Evolutionary conservation across 1,284 basidiomycete species (phyloP).

Genomic region (Ustilago curta): DNA sequence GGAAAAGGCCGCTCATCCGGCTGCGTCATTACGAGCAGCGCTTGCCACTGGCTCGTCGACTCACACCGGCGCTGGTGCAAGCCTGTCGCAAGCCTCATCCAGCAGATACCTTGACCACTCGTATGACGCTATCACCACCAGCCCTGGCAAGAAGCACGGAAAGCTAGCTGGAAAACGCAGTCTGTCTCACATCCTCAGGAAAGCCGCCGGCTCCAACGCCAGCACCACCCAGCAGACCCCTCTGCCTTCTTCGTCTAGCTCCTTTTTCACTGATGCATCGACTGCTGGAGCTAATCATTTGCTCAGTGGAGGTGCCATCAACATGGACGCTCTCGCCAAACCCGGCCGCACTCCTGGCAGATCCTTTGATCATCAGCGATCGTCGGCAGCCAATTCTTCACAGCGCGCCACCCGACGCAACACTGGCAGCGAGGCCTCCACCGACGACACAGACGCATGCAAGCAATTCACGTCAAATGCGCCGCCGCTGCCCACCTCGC

Average conservation of each 20-base stretch:
- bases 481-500: conserved; percentile 15
- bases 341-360: conserved; percentile 31
- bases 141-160: conserved; percentile 34
- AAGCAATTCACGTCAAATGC: conserved; percentile 2
- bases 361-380: conserved; percentile 37
- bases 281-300: conserved; percentile 11
- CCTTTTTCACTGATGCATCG: conserved; percentile 26
- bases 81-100: conserved; percentile 23
- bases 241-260: conserved; percentile 25
- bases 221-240: conserved; percentile 2
- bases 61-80: conserved; percentile 8
- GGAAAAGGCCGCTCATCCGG: conserved; percentile 63
- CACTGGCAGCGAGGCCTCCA: conserved; percentile 21
- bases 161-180: conserved; percentile 52
- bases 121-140: conserved; percentile 21
- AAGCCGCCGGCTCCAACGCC: conserved; percentile 37
- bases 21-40: conserved; percentile 56
- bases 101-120: conserved; percentile 23
- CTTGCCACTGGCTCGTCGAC: conserved; percentile 34
- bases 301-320: conserved; percentile 25
- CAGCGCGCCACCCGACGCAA: conserved; percentile 19
- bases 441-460: conserved; percentile 28
- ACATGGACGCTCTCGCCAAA: conserved; percentile 33
- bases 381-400: conserved; percentile 11
- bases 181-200: conserved; percentile 55